Evolutionary conservation across 129 eudicot genomes (phyloP).

Genomic region (Pittosporum tobira): DNA sequence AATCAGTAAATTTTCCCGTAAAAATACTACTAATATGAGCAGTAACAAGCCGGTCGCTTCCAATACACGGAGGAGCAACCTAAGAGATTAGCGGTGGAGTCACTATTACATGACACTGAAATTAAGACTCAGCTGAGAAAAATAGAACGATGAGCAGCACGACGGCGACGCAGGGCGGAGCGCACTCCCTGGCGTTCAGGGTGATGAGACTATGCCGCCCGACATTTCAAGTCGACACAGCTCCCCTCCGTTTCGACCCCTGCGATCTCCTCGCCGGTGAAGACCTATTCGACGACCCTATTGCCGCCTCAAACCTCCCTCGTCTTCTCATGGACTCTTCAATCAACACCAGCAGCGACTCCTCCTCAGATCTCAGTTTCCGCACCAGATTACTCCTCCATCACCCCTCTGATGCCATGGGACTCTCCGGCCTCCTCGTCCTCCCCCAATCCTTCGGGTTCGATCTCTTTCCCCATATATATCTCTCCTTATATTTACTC

Average conservation of each 20-base stretch:
- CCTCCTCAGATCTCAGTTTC: constrained; percentile 54
- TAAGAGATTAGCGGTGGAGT: too few species aligned
- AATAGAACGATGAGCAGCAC: constrained; percentile 34
- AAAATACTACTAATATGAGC: too few species aligned
- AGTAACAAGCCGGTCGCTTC: too few species aligned
- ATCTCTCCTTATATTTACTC: constrained; percentile 6
- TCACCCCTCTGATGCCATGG: constrained; percentile 64
- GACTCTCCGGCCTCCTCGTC: constrained; percentile 81
- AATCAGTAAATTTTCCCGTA: too few species aligned
- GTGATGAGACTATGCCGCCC: constrained; percentile 95
- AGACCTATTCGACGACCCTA: constrained; percentile 60
- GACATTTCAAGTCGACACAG: constrained; percentile 64
- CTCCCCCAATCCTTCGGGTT: constrained; percentile 97
- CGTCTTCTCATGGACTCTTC: constrained; percentile 28
- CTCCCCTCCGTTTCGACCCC: constrained; percentile 78
- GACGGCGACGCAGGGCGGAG: constrained; percentile 18
- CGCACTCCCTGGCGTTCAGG: constrained; percentile 86
- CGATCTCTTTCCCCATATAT: not conserved
- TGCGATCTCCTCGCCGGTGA: constrained; percentile 78
- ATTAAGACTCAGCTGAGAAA: too few species aligned
- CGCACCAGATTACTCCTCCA: constrained; percentile 59
- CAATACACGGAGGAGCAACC: too few species aligned
- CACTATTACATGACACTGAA: too few species aligned
- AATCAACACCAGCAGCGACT: constrained; percentile 10
- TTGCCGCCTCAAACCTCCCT: constrained; percentile 45